Evolutionary conservation across 257 asterid genomes (phyloP).

Genomic region (Gentiana dahurica): DNA sequence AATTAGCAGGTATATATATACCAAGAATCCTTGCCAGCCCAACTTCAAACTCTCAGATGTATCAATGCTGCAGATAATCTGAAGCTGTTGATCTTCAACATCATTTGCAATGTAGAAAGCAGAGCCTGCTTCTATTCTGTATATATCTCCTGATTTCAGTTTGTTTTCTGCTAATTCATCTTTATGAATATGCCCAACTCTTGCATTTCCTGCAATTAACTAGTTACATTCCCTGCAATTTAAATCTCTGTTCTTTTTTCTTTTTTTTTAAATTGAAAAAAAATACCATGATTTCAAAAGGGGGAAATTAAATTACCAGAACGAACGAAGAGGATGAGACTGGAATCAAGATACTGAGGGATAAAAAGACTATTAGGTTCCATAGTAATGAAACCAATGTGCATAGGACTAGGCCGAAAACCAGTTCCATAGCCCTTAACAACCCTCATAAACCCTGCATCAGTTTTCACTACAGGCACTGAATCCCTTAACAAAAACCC

Average conservation of each 20-base stretch:
- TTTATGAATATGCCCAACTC: slow-evolving; percentile 62
- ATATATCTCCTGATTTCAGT: slow-evolving; percentile 62
- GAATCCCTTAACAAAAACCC: slow-evolving; percentile 3
- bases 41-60: slow-evolving; percentile 41
- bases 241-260: too few relatives aligned
- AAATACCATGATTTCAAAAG: too few relatives aligned
- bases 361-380: slow-evolving; percentile 66
- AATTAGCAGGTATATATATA: slow-evolving; percentile 1
- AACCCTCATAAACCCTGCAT: slow-evolving; percentile 66
- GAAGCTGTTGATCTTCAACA: slow-evolving; percentile 62
- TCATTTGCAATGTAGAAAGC: slow-evolving; percentile 64
- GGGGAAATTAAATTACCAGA: slow-evolving; percentile 32
- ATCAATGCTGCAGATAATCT: slow-evolving; percentile 59
- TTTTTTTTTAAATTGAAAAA: too few relatives aligned
- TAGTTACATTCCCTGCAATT: background rate
- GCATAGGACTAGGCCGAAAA: slow-evolving; percentile 15
- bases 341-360: slow-evolving; percentile 84
- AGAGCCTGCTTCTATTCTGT: slow-evolving; percentile 60
- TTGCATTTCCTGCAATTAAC: slow-evolving; percentile 56
- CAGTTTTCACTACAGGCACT: slow-evolving; percentile 38
- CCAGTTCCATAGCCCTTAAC: slow-evolving; percentile 29
- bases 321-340: slow-evolving; percentile 57
- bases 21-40: slow-evolving; percentile 50
- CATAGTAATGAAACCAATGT: slow-evolving; percentile 53
- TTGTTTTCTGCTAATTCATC: slow-evolving; percentile 57